These are phyloP conservation scores for Panaeolus cyanescens DNA, from an alignment of 768 basidiomycete species.

Conservation along the genomic window DNA sequence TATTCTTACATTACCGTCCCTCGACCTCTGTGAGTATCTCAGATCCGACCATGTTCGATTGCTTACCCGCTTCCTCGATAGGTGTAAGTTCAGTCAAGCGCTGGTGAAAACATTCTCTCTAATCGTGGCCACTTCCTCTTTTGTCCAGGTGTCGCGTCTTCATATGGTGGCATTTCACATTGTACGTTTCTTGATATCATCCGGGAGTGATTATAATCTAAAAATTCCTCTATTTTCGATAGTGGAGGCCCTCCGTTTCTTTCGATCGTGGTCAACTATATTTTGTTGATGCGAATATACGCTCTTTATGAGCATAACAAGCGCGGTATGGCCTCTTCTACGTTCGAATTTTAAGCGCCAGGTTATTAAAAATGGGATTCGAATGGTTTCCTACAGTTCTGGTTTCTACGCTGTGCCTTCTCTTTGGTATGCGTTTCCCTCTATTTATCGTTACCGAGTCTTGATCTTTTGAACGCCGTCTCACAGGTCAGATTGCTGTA, in stretches of 20 bases:
- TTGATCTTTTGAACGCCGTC: not conserved
- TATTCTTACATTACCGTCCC: not conserved
- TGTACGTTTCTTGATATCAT: not conserved
- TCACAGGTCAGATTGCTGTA: not conserved
- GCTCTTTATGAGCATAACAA: not conserved
- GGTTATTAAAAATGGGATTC: too few species aligned
- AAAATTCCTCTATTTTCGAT: not conserved
- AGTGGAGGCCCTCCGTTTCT: not conserved
- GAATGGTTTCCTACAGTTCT: too few species aligned
- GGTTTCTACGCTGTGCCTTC: not conserved
- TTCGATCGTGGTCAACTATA: not conserved
- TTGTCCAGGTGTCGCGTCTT: not conserved
- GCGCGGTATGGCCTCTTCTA: not conserved
- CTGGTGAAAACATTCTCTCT: not conserved
- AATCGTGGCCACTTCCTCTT: not conserved
- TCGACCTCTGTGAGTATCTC: not conserved
- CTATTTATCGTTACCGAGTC: not conserved
- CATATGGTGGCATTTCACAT: not conserved
- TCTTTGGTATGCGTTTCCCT: not conserved
- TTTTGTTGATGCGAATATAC: not conserved
- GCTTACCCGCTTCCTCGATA: not conserved
- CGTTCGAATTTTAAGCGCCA: not conserved
- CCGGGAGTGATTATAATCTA: not conserved
- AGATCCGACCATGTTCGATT: too few species aligned
- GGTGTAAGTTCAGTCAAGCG: not conserved